phyloP scores from a whole-genome alignment of 768 basidiomycete genomes.

The Amanita thiersii region DNA sequence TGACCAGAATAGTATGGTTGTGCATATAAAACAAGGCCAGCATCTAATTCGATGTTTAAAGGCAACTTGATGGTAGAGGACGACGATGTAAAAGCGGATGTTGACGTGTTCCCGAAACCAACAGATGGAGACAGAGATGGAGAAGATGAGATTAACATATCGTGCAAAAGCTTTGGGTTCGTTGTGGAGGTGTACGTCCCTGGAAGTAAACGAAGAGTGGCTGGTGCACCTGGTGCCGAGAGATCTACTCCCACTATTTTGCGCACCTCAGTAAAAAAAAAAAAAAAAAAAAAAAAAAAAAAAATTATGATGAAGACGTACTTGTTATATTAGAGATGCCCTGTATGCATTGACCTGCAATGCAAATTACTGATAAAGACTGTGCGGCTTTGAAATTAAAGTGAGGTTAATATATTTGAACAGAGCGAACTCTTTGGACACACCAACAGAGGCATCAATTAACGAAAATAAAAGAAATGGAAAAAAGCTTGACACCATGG shows the following conservation, averaged over 20 bases:
- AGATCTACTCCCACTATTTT: conserved; percentile 61
- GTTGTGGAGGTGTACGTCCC: conserved; percentile 69
- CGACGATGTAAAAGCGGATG: conserved; percentile 27
- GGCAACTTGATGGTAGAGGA: conserved; percentile 29
- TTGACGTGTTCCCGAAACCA: conserved; percentile 56
- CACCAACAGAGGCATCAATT: conserved; percentile 28
- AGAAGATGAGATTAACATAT: conserved; percentile 57
- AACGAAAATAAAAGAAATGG: conserved; percentile 22
- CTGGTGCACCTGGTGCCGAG: conserved; percentile 43
- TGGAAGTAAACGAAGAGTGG: conserved; percentile 58
- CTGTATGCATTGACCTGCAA: conserved; percentile 85
- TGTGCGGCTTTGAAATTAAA: conserved; percentile 38
- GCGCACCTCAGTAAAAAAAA: conserved; percentile 10
- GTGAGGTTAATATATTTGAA: conserved; percentile 4
- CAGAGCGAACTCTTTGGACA: conserved; percentile 12
- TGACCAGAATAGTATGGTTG: conserved; percentile 58
- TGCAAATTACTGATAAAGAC: conserved; percentile 61
- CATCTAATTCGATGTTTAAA: conserved; percentile 52
- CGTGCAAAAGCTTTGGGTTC: conserved; percentile 63
- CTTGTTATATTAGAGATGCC: conserved; percentile 69
- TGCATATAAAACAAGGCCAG: conserved; percentile 60
- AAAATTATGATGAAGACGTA: conserved; percentile 17
- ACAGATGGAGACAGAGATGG: conserved; percentile 49
- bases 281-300: conserved; percentile 10
- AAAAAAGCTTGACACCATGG: conserved; percentile 10